These are phyloP conservation scores for Lecanicillium sp. DNA, from an alignment of 2,329 filamentous ascomycete species.

Conservation along the genomic window DNA sequence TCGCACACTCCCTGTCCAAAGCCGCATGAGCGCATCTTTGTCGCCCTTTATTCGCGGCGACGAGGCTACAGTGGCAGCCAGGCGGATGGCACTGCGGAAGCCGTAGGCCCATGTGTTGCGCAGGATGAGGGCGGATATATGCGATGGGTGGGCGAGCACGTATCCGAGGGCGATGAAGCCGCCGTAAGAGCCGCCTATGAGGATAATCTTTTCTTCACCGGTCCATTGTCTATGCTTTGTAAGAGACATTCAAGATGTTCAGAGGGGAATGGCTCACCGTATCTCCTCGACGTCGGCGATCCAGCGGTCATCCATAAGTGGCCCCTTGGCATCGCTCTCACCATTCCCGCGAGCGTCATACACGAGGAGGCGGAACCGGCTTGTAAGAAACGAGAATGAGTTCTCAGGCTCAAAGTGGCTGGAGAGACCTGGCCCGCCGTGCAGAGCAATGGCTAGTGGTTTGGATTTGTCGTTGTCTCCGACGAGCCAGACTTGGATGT, in stretches of 20 bases:
- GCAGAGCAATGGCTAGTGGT: constrained; percentile 14
- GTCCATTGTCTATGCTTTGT: constrained; percentile 12
- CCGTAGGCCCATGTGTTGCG: constrained; percentile 15
- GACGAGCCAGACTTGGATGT: constrained; percentile 12
- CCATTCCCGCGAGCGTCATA: constrained; percentile 18
- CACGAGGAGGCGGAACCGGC: constrained; percentile 14
- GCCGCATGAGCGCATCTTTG: constrained; percentile 11
- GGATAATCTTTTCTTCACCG: constrained; percentile 12
- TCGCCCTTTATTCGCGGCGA: constrained; percentile 12
- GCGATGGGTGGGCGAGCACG: constrained; percentile 13
- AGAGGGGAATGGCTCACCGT: constrained; percentile 8
- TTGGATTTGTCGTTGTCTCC: constrained; percentile 11
- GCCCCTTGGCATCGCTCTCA: constrained; percentile 13
- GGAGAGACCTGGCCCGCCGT: constrained; percentile 16
- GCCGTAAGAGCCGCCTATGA: constrained; percentile 17
- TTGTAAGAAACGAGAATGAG: constrained; percentile 13
- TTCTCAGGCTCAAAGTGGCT: constrained; percentile 12
- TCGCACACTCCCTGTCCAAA: constrained; percentile 12
- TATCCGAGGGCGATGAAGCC: constrained; percentile 15
- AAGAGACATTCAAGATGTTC: background rate
- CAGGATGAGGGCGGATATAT: constrained; percentile 14
- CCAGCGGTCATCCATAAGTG: constrained; percentile 16
- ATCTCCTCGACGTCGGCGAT: constrained; percentile 17
- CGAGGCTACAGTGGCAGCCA: constrained; percentile 10
- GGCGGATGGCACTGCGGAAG: constrained; percentile 7